Evolutionary conservation across 441 rosid genomes (phyloP).

Genomic region (Brassica hybrid): DNA sequence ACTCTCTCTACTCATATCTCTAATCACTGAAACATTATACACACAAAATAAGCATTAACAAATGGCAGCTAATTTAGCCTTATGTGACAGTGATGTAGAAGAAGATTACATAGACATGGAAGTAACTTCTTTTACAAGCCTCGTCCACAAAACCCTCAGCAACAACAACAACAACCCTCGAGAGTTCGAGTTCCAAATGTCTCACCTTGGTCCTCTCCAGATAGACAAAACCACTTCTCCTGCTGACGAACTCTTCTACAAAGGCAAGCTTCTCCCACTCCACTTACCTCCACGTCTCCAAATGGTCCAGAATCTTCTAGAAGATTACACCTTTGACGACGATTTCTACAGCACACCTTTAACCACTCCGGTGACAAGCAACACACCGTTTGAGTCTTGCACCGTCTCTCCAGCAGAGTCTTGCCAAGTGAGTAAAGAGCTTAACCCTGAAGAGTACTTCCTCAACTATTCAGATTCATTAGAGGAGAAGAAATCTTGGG

Average conservation of each 20-base stretch:
- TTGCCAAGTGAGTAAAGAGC: constrained; percentile 70
- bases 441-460: constrained; percentile 66
- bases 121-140: constrained; percentile 58
- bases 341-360: constrained; percentile 78
- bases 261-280: constrained; percentile 79
- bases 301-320: constrained; percentile 62
- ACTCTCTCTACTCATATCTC: constrained; percentile 15
- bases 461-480: constrained; percentile 42
- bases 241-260: constrained; percentile 80
- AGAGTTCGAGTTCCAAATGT: constrained; percentile 81
- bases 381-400: constrained; percentile 81
- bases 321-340: constrained; percentile 51
- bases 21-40: constrained; percentile 23
- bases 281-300: constrained; percentile 73
- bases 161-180: constrained; percentile 47
- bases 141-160: constrained; percentile 44
- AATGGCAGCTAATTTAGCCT: constrained; percentile 52
- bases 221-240: constrained; percentile 64
- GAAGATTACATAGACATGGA: constrained; percentile 76
- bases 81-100: constrained; percentile 50
- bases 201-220: constrained; percentile 47
- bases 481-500: constrained; percentile 69
- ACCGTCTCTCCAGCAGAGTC: constrained; percentile 66
- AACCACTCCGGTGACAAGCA: constrained; percentile 57
- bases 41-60: constrained; percentile 14